phyloP scores from a whole-genome alignment of 345 rosid genomes.

The Citropsis articulata region DNA sequence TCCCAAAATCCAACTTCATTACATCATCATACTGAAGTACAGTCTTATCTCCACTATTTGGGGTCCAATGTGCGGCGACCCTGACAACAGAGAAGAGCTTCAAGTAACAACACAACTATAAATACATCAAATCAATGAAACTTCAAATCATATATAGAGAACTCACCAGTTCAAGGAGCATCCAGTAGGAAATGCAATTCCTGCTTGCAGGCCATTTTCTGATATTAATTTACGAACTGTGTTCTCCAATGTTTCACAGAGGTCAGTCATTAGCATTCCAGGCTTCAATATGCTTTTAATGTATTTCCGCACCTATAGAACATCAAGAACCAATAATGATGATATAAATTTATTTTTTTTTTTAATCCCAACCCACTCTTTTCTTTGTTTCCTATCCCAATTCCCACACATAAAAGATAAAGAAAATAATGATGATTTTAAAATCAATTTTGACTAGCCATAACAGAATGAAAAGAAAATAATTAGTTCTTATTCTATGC shows the following conservation, averaged over 20 bases:
- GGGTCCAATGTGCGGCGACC: constrained; percentile 99
- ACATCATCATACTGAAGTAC: constrained; percentile 96
- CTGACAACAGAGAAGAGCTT: constrained; percentile 32
- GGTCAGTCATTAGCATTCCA: constrained; percentile 92
- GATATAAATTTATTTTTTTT: neutral
- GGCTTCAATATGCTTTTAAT: constrained; percentile 79
- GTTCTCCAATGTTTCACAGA: constrained; percentile 87
- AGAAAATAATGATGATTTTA: neutral
- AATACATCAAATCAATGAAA: neutral
- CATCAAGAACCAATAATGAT: neutral
- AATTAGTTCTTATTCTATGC: neutral
- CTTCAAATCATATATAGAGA: constrained; percentile 8
- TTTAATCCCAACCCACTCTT: neutral
- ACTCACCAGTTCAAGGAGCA: constrained; percentile 87
- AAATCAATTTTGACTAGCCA: neutral
- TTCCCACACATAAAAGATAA: neutral
- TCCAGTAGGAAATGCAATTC: constrained; percentile 99
- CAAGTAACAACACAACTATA: constrained; percentile 17
- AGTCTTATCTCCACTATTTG: constrained; percentile 93
- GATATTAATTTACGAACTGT: constrained; percentile 85
- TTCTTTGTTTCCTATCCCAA: neutral
- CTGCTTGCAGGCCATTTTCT: constrained; percentile 94
- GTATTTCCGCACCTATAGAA: constrained; percentile 70
- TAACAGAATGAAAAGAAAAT: neutral
- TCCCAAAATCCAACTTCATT: constrained; percentile 97